Conservation (phyloP, 306 rosid species). For the Quercus glauca region DNA sequence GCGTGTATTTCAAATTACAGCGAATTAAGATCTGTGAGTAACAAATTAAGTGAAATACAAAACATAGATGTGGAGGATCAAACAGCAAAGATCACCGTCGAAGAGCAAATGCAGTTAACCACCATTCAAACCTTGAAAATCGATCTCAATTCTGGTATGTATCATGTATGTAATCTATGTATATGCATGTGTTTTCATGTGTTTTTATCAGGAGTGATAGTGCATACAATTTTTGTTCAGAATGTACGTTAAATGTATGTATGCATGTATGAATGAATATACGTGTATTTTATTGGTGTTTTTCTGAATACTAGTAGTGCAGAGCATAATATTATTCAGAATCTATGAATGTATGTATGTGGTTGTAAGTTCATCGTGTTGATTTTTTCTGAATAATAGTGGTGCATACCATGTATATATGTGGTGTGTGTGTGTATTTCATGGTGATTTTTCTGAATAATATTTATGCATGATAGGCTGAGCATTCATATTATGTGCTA, state of each 20-base stretch:
- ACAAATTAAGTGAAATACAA: not conserved
- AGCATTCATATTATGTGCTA: too few species aligned
- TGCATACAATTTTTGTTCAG: too few species aligned
- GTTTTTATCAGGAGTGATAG: too few species aligned
- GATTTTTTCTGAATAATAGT: not conserved
- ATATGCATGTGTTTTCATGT: not conserved
- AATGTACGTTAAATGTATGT: too few species aligned
- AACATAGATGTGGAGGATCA: slow-evolving; percentile 75
- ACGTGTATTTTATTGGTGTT: not conserved
- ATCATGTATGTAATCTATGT: not conserved
- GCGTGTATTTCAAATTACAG: not conserved
- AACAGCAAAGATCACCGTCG: slow-evolving; percentile 72
- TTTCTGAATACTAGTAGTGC: not conserved
- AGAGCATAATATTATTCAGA: not conserved
- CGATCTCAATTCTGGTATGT: slow-evolving; percentile 60
- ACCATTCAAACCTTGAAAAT: slow-evolving; percentile 56
- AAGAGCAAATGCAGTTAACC: slow-evolving; percentile 69
- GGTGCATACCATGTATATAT: too few species aligned
- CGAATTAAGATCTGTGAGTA: not conserved
- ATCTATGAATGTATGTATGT: not conserved
- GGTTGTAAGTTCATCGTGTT: not conserved
- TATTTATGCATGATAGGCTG: too few species aligned
- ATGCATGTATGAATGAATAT: too few species aligned
- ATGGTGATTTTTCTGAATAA: too few species aligned
- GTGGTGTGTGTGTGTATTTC: too few species aligned